These are phyloP conservation scores for Saturnispora zaruensis DNA, from an alignment of 805 yeast species.

Conservation along the genomic window DNA sequence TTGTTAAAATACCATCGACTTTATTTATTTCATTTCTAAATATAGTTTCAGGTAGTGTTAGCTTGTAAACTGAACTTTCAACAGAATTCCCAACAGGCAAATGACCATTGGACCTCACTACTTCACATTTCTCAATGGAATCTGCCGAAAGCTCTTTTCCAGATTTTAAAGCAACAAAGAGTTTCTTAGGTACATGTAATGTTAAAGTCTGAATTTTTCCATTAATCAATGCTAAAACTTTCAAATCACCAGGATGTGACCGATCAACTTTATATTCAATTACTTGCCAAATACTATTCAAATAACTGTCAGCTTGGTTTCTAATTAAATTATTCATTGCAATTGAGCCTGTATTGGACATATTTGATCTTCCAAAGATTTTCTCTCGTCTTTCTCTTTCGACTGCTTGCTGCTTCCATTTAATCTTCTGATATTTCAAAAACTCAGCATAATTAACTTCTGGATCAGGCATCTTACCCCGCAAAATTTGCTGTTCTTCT, in stretches of 20 bases:
- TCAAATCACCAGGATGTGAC: conserved; percentile 60
- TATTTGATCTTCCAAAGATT: conserved; percentile 59
- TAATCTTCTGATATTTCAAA: conserved; percentile 69
- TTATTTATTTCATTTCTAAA: conserved; percentile 49
- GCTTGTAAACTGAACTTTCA: conserved; percentile 40
- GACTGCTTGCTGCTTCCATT: conserved; percentile 75
- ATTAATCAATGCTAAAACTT: conserved; percentile 60
- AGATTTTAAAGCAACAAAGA: conserved; percentile 60
- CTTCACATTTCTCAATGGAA: conserved; percentile 40
- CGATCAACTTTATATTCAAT: conserved; percentile 56
- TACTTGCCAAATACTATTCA: conserved; percentile 79
- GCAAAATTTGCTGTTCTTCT: conserved; percentile 39
- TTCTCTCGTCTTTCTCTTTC: conserved; percentile 64
- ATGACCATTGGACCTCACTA: conserved; percentile 49
- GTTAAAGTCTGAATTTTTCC: conserved; percentile 65
- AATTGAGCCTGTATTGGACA: conserved; percentile 40
- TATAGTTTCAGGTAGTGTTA: conserved; percentile 59
- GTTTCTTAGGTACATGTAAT: conserved; percentile 64
- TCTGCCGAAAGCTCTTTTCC: conserved; percentile 23
- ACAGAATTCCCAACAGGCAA: conserved; percentile 64
- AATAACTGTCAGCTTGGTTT: conserved; percentile 70
- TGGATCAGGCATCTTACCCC: conserved; percentile 56
- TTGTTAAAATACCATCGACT: conserved; percentile 55
- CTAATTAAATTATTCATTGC: conserved; percentile 63
- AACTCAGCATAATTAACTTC: conserved; percentile 58